Conservation (phyloP, 2,329 filamentous ascomycete genomes). For the Monilinia fructicola region DNA sequence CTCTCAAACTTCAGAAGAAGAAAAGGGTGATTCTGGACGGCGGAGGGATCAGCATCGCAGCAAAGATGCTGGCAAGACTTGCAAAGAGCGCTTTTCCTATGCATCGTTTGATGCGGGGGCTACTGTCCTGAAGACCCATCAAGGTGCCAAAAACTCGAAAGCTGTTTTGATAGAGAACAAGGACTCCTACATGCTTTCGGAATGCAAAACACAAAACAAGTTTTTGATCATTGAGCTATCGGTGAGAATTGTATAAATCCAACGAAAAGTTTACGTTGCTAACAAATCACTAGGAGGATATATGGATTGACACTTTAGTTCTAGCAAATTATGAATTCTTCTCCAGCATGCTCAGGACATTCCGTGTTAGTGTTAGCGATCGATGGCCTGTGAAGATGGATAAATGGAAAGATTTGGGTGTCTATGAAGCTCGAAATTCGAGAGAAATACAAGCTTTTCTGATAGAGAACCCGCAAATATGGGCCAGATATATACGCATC, state of each 20-base stretch:
- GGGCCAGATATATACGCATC: constrained; percentile 87
- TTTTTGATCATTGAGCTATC: constrained; percentile 86
- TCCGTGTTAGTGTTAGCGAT: constrained; percentile 89
- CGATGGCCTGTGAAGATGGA: constrained; percentile 90
- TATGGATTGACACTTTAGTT: constrained; percentile 91
- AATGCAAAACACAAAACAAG: constrained; percentile 83
- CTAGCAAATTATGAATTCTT: constrained; percentile 99
- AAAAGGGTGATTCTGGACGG: constrained; percentile 32
- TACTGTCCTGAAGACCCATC: constrained; percentile 86
- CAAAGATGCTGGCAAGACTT: constrained; percentile 94
- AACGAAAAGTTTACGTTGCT: constrained; percentile 21
- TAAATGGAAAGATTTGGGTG: constrained; percentile 86
- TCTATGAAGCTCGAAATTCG: constrained; percentile 88
- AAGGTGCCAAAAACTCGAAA: constrained; percentile 81
- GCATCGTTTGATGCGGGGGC: constrained; percentile 96
- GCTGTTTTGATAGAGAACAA: constrained; percentile 94
- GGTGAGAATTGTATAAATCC: constrained; percentile 63
- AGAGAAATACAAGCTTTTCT: constrained; percentile 93
- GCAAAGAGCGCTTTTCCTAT: constrained; percentile 97
- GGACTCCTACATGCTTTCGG: constrained; percentile 96
- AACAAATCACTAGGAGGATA: constrained; percentile 46
- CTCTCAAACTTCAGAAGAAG: constrained; percentile 36
- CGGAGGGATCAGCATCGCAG: constrained; percentile 55
- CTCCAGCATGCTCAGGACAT: constrained; percentile 90
- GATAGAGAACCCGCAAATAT: constrained; percentile 92